Evolutionary conservation across 225 moss, liverwort and hornwort genomes (phyloP).

Genomic region (Sphagnum tenellum): DNA sequence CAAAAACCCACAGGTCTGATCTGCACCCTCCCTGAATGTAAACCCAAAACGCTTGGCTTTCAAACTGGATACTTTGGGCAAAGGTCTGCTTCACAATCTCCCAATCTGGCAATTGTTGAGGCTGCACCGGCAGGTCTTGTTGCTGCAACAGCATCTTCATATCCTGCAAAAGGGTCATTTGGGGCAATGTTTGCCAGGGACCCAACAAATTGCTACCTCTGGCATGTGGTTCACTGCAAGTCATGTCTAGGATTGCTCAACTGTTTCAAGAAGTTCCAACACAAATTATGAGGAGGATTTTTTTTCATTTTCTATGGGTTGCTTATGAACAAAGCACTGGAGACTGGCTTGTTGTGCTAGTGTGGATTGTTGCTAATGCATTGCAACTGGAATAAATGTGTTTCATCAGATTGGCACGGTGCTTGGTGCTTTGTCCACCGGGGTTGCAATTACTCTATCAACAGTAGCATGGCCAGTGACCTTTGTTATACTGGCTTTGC

Average conservation of each 20-base stretch:
- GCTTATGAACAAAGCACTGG: no score
- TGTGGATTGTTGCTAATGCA: neutral
- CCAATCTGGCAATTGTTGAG: slow-evolving; percentile 50
- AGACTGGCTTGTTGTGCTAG: no score
- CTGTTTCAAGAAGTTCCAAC: slow-evolving; percentile 48
- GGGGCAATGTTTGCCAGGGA: slow-evolving; percentile 65
- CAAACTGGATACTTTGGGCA: slow-evolving; percentile 47
- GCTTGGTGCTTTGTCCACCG: slow-evolving; percentile 32
- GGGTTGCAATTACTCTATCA: slow-evolving; percentile 40
- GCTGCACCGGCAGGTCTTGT: slow-evolving; percentile 57
- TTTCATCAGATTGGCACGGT: slow-evolving; percentile 35
- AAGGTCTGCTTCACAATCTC: slow-evolving; percentile 23
- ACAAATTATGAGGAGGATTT: neutral
- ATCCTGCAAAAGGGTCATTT: slow-evolving; percentile 71
- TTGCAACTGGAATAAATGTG: neutral
- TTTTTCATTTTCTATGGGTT: no score
- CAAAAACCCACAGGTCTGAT: no score
- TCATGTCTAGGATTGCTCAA: slow-evolving; percentile 32
- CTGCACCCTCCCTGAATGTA: no score
- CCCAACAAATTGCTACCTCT: slow-evolving; percentile 66
- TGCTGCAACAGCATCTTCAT: slow-evolving; percentile 41
- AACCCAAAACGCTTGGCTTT: no score
- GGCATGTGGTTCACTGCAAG: slow-evolving; percentile 83
- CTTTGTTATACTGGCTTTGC: slow-evolving; percentile 46
- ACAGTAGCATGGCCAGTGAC: slow-evolving; percentile 41